Base-by-base conservation (phyloP, 2,329 filamentous ascomycete species). In the Talaromyces sp. region DNA sequence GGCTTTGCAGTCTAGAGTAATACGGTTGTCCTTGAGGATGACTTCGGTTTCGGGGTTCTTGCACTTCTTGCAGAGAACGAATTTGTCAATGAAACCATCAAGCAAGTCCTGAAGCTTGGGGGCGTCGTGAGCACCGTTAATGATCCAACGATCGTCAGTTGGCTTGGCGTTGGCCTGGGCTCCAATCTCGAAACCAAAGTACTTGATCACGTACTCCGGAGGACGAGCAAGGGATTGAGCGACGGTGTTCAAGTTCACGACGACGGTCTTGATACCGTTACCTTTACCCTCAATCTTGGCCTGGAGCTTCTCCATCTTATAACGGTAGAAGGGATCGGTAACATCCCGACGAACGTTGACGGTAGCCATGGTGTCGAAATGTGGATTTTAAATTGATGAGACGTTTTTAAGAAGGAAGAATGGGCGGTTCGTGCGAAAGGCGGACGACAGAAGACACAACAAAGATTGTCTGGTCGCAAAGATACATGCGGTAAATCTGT, bases 211-310 rank as follows among this genome's bases (percentile, higher is more conserved):
- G 76, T 97, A 96, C 71, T 90, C 83, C 64, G 92, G 91, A 64
- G 93, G 93, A 68, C 94, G 93, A 70, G 90, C 91, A 67, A 99
- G 86, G 63, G 93, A 95, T 71, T 89, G 83, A 69, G 93, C 92
- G 67, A 99, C 91, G 73, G 89, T 95, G 83, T 87, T 90, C 73
- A 99, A 80, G 78, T 99, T 99, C 84, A 96, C 91, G 68, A 99
- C 88, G 71, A 99, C 94, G 69, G 83, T 99, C 83, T 99, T 99
- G 86, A 99, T 99, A 73, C 94, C 94, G 81, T 99, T 99, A 67
- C 94, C 94, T 80, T 99, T 99, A 79, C 94, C 94, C 81, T 99
- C 94, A 70, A 99, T 95, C 84, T 99, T 99, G 77, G 94, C 96
- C 83, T 96, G 91, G 74, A 99, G 82, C 69, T 87, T 88, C 81